These are phyloP conservation scores for Ordospora colligata DNA, from an alignment of 371 early-diverging fungal genomes.

Conservation along the genomic window DNA sequence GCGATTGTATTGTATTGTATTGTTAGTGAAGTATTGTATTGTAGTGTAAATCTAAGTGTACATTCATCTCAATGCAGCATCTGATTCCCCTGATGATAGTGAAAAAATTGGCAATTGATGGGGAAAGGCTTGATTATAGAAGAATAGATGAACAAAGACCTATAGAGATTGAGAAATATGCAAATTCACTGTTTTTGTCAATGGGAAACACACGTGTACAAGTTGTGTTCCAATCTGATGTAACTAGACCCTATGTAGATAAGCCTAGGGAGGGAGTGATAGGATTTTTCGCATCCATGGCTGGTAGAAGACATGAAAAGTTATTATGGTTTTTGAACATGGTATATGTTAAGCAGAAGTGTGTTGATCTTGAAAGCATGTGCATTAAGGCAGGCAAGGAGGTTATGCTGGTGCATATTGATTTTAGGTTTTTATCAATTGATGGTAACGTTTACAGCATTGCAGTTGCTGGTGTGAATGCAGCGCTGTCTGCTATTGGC, in stretches of 20 bases:
- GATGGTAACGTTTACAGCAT: conserved; percentile 14
- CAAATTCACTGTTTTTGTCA: not conserved
- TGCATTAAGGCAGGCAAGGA: conserved; percentile 10
- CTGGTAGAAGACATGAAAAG: conserved; percentile 6
- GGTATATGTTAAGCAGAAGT: conserved; percentile 22
- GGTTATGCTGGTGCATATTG: not conserved
- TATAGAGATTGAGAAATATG: not conserved
- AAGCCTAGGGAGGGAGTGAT: conserved; percentile 26
- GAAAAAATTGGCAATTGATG: not conserved
- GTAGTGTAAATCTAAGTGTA: too few species aligned
- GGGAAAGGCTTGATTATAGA: conserved; percentile 8
- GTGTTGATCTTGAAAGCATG: conserved; percentile 23
- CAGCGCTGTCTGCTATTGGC: not conserved
- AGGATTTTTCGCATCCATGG: not conserved
- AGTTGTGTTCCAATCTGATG: not conserved
- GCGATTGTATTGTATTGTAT: not conserved
- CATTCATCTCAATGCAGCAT: not conserved
- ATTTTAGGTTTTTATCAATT: conserved; percentile 1
- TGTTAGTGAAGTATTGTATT: not conserved
- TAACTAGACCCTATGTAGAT: conserved; percentile 11
- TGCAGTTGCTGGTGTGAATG: not conserved
- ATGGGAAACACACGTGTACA: not conserved
- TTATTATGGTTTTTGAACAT: conserved; percentile 7
- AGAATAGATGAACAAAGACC: not conserved
- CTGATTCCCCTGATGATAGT: conserved; percentile 8